A percentile compares a stretch with the other conserved stretches of the same genome.
phyloP scores from a whole-genome alignment of 352 stramenopile species.

The Globisporangium yorkense region DNA sequence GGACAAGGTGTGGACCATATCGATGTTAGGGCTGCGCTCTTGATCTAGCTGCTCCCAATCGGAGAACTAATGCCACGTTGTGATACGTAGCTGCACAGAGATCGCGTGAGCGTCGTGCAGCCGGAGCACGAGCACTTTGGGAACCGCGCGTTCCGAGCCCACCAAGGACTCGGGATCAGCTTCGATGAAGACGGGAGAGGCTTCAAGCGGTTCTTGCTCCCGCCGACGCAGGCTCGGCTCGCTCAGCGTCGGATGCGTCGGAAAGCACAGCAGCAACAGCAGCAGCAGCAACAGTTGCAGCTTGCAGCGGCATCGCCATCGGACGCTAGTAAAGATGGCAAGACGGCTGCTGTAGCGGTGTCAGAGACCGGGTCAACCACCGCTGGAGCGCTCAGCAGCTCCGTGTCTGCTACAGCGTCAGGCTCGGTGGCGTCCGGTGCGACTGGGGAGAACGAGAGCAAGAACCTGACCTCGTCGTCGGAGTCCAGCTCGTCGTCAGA shows the following conservation, averaged over 20 bases:
- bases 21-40: not conserved
- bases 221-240: constrained; percentile 21
- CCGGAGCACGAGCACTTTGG: constrained; percentile 53
- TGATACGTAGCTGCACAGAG: constrained; percentile 43
- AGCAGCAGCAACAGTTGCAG: constrained; percentile 15
- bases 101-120: constrained; percentile 53
- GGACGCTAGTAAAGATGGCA: constrained; percentile 17
- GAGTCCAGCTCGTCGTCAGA: constrained; percentile 81
- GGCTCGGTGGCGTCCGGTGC: constrained; percentile 1
- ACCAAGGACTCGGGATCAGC: constrained; percentile 14
- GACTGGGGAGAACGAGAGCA: constrained; percentile 36
- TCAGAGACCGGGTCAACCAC: not conserved
- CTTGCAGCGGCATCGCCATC: constrained; percentile 7
- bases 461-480: constrained; percentile 62
- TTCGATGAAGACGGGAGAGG: constrained; percentile 43
- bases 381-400: not conserved
- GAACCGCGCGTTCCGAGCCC: constrained; percentile 23
- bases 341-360: constrained; percentile 1
- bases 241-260: constrained; percentile 29
- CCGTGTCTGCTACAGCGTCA: not conserved
- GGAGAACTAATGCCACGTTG: not conserved
- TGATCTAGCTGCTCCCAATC: not conserved
- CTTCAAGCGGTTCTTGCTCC: constrained; percentile 32
- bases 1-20: constrained; percentile 36
- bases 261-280: constrained; percentile 21